Conservation (phyloP, 208 protist species). For the Phytomonas francai region DNA sequence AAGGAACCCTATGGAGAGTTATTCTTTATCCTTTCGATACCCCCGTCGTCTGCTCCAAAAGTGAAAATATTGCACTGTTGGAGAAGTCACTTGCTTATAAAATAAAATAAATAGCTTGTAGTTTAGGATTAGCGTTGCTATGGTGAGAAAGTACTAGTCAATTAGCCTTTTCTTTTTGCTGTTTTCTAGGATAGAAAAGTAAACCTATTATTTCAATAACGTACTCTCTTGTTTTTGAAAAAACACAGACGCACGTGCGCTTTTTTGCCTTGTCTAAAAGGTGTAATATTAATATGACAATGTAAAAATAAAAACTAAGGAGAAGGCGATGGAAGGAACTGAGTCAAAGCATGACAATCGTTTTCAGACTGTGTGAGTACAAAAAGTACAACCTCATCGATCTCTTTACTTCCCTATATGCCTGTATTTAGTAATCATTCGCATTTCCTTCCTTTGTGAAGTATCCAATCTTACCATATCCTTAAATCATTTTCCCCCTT, state of each 20-base stretch:
- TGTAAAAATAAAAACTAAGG: neutral
- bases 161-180: neutral
- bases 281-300: neutral
- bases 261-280: neutral
- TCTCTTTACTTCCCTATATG: neutral
- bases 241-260: neutral
- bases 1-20: neutral
- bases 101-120: neutral
- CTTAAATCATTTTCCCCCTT: neutral
- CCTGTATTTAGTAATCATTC: neutral
- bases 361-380: neutral
- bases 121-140: neutral
- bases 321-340: neutral
- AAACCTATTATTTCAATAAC: neutral
- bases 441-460: neutral
- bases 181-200: neutral
- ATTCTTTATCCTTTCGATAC: neutral
- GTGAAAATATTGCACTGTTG: neutral
- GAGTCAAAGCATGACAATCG: neutral
- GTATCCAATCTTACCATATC: neutral
- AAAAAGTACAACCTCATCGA: neutral
- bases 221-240: neutral
- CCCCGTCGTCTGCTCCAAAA: neutral
- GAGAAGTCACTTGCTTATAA: neutral
- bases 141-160: neutral